Percentiles rank a stretch among this genome's conserved stretches.
These are phyloP conservation scores for Phytophthora fragariaefolia DNA, from an alignment of 352 stramenopile genomes.

Conservation along the genomic window DNA sequence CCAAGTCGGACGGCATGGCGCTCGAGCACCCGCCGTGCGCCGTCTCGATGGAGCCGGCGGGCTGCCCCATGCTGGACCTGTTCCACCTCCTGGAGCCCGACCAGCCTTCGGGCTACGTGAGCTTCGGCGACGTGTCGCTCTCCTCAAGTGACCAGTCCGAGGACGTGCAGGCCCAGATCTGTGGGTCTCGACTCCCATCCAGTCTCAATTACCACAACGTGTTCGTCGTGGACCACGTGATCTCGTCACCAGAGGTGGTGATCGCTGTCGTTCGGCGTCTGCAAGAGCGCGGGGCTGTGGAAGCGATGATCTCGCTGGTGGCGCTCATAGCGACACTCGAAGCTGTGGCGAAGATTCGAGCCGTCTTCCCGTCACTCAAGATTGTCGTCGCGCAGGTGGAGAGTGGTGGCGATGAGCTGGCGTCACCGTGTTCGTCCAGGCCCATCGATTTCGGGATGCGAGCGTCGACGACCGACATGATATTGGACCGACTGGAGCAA, in stretches of 20 bases:
- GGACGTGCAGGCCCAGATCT: conserved; percentile 28
- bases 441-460: conserved; percentile 2
- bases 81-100: conserved; percentile 46
- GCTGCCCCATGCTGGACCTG: conserved; percentile 43
- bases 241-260: conserved; percentile 39
- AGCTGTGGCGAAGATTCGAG: conserved; percentile 44
- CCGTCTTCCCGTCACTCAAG: conserved; percentile 40
- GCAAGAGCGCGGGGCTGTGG: conserved; percentile 46
- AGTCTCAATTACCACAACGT: conserved; percentile 58
- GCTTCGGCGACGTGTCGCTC: conserved; percentile 16
- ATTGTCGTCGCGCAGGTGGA: conserved; percentile 46
- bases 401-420: conserved; percentile 24
- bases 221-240: conserved; percentile 53
- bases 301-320: conserved; percentile 54
- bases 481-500: conserved; percentile 40
- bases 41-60: conserved; percentile 33
- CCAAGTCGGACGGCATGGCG: conserved; percentile 38
- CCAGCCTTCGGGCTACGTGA: conserved; percentile 37
- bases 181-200: conserved; percentile 17
- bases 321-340: conserved; percentile 45
- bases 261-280: conserved; percentile 42
- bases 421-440: conserved; percentile 5
- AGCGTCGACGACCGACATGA: conserved; percentile 33
- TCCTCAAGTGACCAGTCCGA: conserved; percentile 16
- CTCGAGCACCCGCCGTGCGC: conserved; percentile 49